Base-by-base conservation (phyloP, 805 yeast genomes). In the Hanseniaspora pseudoguilliermondii region DNA sequence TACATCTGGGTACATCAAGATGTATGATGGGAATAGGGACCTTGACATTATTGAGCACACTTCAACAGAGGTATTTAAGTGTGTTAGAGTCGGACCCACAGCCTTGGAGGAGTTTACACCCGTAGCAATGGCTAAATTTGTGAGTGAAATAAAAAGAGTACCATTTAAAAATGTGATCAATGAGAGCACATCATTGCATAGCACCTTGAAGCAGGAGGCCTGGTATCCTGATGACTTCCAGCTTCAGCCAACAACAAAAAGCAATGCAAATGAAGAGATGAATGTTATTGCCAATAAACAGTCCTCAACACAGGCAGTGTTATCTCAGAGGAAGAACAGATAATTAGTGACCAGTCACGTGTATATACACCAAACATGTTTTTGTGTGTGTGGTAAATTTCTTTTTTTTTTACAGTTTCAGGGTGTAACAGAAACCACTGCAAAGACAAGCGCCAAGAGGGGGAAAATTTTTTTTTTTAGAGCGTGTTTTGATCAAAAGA, bases 1-100 rank as follows among this genome's bases (percentile, higher is more conserved):
- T 13, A 38, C 50, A 11, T 27, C 36, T 5, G 56, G 56, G 3
- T 53, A 46, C 23, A 32, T 53, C 10, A 46, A 39, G 29, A n/a
- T 38, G 20, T 53, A 46, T 23, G 50, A 46, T 36, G 56, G 56
- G 2, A 35, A 53, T 25, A 46, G 20, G 18, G 56, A 53, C 16
- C 5, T 53, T 13, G 32, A 53, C 18, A 42, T 38, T 21, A n/a
- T 39, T 2, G 34, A 44, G 16, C 20, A 36, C 13, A 36, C 15
- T 8, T 41, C 40, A 9, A 15, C 23, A 2, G 36, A 38, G 5
- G 25, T 46, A 16, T 29, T 43, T 6, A 32, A 42, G 7, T 53
- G 56, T 32, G 38, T 53, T 20, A 46, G 34, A 32, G 16, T 53
- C 2, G 56, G 56, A 4, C 46, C 36, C 2, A 36, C 56, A 20